These are phyloP conservation scores for Microsporum ferrugineum DNA, from an alignment of 2,329 filamentous ascomycete genomes.

Conservation along the genomic window DNA sequence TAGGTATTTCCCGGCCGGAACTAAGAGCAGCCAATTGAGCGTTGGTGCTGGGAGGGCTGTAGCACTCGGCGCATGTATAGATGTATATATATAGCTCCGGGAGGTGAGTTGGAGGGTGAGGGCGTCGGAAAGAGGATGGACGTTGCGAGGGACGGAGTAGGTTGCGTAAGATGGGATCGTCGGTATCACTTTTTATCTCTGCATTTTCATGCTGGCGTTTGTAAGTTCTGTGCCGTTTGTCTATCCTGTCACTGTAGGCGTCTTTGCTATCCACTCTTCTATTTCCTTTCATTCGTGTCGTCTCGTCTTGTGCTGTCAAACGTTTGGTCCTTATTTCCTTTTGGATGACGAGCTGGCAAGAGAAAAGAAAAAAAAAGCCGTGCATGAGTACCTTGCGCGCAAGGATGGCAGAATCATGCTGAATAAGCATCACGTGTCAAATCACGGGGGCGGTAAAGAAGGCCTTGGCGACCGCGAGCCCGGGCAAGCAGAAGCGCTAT, in stretches of 20 bases:
- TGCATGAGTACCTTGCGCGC: conserved; percentile 2
- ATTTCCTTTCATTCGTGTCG: too few relatives aligned
- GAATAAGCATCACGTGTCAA: neutral
- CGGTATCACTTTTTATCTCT: neutral
- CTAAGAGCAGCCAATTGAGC: neutral
- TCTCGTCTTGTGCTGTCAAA: too few relatives aligned
- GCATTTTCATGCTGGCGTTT: neutral
- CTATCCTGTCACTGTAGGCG: neutral
- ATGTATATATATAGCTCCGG: neutral
- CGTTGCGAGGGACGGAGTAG: neutral
- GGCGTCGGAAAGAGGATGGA: neutral
- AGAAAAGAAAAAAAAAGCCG: conserved; percentile 3
- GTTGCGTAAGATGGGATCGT: neutral
- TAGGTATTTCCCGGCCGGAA: neutral
- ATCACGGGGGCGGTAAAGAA: neutral
- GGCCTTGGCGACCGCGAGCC: neutral
- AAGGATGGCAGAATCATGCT: neutral
- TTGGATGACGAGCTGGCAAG: neutral
- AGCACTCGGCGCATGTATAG: neutral
- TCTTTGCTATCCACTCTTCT: neutral
- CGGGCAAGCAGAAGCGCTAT: neutral
- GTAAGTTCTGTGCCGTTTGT: neutral
- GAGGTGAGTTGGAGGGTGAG: neutral
- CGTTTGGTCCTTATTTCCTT: too few relatives aligned
- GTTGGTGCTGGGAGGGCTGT: neutral